These are phyloP conservation scores for Iberis pinnata DNA, from an alignment of 345 rosid species.

Conservation along the genomic window DNA sequence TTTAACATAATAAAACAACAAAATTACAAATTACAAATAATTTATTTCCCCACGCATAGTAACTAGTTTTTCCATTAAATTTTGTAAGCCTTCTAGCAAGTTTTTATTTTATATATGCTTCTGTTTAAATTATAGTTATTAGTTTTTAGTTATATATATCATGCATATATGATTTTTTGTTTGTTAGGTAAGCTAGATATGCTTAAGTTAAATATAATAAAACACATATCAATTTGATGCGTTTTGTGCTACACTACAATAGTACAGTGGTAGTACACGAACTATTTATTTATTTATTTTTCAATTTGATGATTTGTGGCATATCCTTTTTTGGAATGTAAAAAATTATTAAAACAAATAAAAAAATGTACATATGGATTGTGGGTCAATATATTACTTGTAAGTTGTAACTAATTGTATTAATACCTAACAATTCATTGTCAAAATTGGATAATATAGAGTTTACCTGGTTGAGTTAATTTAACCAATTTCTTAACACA, in stretches of 20 bases:
- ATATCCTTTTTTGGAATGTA: not conserved
- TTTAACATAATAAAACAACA: too few relatives aligned
- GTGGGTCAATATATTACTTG: too few relatives aligned
- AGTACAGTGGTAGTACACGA: not conserved
- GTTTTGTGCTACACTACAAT: not conserved
- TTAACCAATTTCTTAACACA: not conserved
- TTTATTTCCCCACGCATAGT: not conserved
- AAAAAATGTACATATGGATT: too few relatives aligned
- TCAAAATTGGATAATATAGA: constrained; percentile 1
- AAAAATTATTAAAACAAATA: too few relatives aligned
- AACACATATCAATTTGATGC: not conserved
- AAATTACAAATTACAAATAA: not conserved
- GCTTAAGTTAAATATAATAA: not conserved
- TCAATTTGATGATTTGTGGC: constrained; percentile 3
- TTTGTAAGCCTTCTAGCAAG: not conserved
- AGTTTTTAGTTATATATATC: too few relatives aligned
- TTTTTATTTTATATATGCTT: too few relatives aligned
- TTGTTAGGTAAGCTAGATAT: not conserved
- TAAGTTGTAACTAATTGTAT: not conserved
- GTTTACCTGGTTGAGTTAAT: not conserved
- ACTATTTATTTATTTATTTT: not conserved
- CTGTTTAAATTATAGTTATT: too few relatives aligned
- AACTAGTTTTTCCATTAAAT: not conserved
- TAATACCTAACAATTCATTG: not conserved
- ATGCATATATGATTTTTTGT: not conserved